Evolutionary conservation across 2,329 filamentous ascomycete genomes (phyloP).

Genomic region (Septoria linicola): DNA sequence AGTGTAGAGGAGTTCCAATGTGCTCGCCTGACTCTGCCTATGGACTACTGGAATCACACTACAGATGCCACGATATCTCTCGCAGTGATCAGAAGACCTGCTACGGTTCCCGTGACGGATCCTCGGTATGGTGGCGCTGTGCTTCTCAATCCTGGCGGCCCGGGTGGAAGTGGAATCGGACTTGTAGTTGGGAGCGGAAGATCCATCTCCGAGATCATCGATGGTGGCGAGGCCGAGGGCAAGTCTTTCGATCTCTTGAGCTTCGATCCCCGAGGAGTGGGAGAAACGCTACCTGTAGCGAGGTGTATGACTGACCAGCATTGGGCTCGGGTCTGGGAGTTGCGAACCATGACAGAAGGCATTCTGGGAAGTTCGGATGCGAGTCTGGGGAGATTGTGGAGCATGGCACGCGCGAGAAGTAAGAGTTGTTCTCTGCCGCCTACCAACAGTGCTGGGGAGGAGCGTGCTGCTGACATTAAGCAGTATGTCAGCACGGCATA

Average conservation of each 20-base stretch:
- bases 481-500: conserved; percentile 49
- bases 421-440: conserved; percentile 31
- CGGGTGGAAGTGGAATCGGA: conserved; percentile 44
- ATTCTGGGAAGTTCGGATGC: conserved; percentile 40
- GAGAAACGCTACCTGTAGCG: conserved; percentile 37
- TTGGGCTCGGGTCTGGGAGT: conserved; percentile 39
- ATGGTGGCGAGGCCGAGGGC: conserved; percentile 28
- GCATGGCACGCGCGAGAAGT: conserved; percentile 41
- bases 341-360: conserved; percentile 42
- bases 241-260: conserved; percentile 46
- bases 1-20: conserved; percentile 44
- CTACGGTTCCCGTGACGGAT: conserved; percentile 43
- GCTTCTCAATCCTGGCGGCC: conserved; percentile 47
- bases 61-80: conserved; percentile 41
- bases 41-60: conserved; percentile 45
- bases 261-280: conserved; percentile 47
- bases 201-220: conserved; percentile 16
- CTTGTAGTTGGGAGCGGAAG: conserved; percentile 34
- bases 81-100: conserved; percentile 49
- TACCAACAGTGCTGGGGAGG: too few relatives aligned
- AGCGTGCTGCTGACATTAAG: conserved; percentile 41
- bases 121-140: conserved; percentile 42
- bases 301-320: conserved; percentile 38
- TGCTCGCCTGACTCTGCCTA: conserved; percentile 50
- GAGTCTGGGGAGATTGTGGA: conserved; percentile 44